Evolutionary conservation across 2,329 filamentous ascomycete genomes (phyloP).

Genomic region (Dactylellina parvicollis): DNA sequence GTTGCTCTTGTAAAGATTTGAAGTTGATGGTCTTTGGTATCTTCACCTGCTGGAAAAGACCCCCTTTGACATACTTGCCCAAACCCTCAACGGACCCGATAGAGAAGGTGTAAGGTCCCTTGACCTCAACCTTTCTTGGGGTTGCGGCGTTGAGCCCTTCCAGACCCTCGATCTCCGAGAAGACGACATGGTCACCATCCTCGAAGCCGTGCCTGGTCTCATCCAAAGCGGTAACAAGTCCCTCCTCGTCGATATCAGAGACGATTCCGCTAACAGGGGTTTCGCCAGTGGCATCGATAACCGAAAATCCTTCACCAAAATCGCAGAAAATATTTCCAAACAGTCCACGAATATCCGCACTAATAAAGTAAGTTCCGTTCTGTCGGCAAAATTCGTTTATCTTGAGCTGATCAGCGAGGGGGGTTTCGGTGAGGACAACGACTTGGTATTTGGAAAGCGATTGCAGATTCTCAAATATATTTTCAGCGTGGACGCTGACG

Average conservation of each 20-base stretch:
- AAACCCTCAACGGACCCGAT: constrained; percentile 86
- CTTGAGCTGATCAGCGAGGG: constrained; percentile 79
- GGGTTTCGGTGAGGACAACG: constrained; percentile 86
- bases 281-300: constrained; percentile 90
- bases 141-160: constrained; percentile 83
- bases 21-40: constrained; percentile 96
- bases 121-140: constrained; percentile 90
- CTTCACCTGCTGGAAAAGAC: constrained; percentile 94
- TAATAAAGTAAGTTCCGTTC: constrained; percentile 89
- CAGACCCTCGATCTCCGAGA: constrained; percentile 92
- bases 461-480: constrained; percentile 77
- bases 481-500: constrained; percentile 77
- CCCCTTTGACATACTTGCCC: constrained; percentile 86
- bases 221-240: constrained; percentile 89
- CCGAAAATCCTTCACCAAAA: constrained; percentile 92
- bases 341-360: constrained; percentile 88
- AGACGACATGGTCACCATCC: constrained; percentile 95
- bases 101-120: constrained; percentile 96
- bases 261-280: constrained; percentile 87
- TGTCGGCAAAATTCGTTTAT: constrained; percentile 94
- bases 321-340: constrained; percentile 98
- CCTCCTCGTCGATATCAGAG: constrained; percentile 86
- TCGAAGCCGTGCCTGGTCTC: constrained; percentile 94
- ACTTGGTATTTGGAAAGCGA: constrained; percentile 92
- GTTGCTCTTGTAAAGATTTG: constrained; percentile 77